These are phyloP conservation scores for Saccharomyces hybrid DNA, from an alignment of 1,139 yeast genomes.

Conservation along the genomic window DNA sequence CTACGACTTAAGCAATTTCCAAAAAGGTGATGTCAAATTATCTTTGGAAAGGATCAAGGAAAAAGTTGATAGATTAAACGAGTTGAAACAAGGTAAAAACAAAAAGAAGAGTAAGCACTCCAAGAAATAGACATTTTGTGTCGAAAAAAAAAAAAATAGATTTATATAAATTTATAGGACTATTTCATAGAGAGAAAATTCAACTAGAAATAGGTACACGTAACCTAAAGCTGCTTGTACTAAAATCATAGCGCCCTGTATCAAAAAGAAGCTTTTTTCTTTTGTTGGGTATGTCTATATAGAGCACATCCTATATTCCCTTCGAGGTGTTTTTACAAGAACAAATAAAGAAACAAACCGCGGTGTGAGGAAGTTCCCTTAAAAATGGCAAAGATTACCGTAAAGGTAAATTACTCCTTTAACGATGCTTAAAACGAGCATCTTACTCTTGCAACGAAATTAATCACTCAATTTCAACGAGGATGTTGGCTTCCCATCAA, in stretches of 20 bases:
- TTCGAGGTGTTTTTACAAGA: background rate
- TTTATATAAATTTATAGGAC: background rate
- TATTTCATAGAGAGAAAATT: background rate
- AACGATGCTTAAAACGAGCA: background rate
- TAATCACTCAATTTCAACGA: background rate
- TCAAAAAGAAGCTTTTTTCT: background rate
- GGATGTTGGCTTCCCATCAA: background rate
- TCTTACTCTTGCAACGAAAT: background rate
- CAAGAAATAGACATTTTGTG: background rate
- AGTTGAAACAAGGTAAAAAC: conserved; percentile 31
- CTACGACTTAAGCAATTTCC: conserved; percentile 65
- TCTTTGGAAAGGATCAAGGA: conserved; percentile 64
- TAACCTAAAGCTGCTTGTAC: background rate
- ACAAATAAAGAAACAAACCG: background rate
- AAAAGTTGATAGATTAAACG: conserved; percentile 40
- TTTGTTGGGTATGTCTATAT: background rate
- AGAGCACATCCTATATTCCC: background rate
- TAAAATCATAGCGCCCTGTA: background rate
- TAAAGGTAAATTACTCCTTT: background rate
- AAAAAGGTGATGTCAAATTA: conserved; percentile 76
- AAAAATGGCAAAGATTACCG: background rate
- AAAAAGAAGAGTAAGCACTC: conserved; percentile 21
- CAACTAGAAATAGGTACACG: background rate
- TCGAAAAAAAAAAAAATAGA: background rate
- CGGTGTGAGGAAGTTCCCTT: background rate